Conservation (phyloP, 2,329 filamentous ascomycete species). For the Penicillium hesseltinei region DNA sequence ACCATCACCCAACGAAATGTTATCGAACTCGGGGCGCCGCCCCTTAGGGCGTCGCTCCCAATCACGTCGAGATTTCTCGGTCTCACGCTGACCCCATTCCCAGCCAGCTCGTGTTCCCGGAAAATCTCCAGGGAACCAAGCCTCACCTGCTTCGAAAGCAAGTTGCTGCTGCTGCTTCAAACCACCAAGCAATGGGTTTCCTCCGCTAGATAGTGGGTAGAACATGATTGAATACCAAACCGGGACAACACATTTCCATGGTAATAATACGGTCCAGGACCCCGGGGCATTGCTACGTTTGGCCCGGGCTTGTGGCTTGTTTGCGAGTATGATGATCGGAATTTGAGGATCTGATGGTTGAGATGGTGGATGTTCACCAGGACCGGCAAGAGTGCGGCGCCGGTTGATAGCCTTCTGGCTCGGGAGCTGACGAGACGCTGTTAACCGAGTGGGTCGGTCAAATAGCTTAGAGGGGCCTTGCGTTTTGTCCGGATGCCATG, state of each 20-base stretch:
- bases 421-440: conserved; percentile 64
- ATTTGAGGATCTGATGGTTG: conserved; percentile 68
- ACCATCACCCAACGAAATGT: conserved; percentile 69
- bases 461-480: conserved; percentile 60
- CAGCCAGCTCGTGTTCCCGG: conserved; percentile 76
- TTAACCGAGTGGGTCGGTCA: conserved; percentile 63
- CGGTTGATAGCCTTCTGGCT: conserved; percentile 78
- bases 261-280: conserved; percentile 79
- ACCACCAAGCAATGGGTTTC: conserved; percentile 79
- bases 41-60: conserved; percentile 81
- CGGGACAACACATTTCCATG: conserved; percentile 83
- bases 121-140: conserved; percentile 86
- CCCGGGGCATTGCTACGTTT: conserved; percentile 57
- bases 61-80: conserved; percentile 56
- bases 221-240: conserved; percentile 87
- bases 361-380: conserved; percentile 62
- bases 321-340: conserved; percentile 69
- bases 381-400: conserved; percentile 62
- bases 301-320: conserved; percentile 45
- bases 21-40: conserved; percentile 73
- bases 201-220: conserved; percentile 73
- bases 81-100: conserved; percentile 71
- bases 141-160: conserved; percentile 70
- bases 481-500: conserved; percentile 64
- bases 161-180: conserved; percentile 76